phyloP scores from a whole-genome alignment of 257 asterid genomes.

The Nicotiana undulata region DNA sequence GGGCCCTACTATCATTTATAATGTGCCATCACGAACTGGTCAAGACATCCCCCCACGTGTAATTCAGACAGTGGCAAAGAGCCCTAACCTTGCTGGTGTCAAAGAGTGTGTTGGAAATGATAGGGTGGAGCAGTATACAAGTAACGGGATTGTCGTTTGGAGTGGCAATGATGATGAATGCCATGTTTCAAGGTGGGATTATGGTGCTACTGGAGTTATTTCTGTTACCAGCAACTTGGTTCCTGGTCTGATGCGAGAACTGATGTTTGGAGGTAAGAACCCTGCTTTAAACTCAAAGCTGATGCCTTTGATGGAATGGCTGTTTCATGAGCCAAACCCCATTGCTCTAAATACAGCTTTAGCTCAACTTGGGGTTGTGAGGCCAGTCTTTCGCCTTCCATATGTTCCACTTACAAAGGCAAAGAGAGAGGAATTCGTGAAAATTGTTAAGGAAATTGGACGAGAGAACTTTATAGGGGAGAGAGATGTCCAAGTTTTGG shows the following conservation, averaged over 20 bases:
- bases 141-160: constrained; percentile 61
- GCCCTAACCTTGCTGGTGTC: constrained; percentile 69
- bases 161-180: constrained; percentile 84
- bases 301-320: constrained; percentile 58
- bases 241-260: constrained; percentile 64
- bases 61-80: constrained; percentile 29
- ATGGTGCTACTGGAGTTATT: constrained; percentile 66
- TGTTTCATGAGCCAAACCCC: constrained; percentile 70
- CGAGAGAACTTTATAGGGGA: constrained; percentile 71
- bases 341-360: constrained; percentile 74
- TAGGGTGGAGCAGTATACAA: constrained; percentile 53
- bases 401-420: constrained; percentile 63
- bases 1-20: constrained; percentile 88
- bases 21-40: constrained; percentile 80
- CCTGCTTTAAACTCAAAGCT: constrained; percentile 43
- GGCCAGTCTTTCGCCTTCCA: constrained; percentile 77
- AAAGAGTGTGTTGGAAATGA: constrained; percentile 77
- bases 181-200: constrained; percentile 78
- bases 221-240: constrained; percentile 81
- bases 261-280: constrained; percentile 68
- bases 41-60: constrained; percentile 74
- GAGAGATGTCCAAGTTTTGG: constrained; percentile 52
- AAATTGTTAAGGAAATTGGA: constrained; percentile 63
- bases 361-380: constrained; percentile 81
- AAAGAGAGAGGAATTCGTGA: constrained; percentile 75